These are phyloP conservation scores for Apium graveolens DNA, from an alignment of 129 eudicot species.

Conservation along the genomic window DNA sequence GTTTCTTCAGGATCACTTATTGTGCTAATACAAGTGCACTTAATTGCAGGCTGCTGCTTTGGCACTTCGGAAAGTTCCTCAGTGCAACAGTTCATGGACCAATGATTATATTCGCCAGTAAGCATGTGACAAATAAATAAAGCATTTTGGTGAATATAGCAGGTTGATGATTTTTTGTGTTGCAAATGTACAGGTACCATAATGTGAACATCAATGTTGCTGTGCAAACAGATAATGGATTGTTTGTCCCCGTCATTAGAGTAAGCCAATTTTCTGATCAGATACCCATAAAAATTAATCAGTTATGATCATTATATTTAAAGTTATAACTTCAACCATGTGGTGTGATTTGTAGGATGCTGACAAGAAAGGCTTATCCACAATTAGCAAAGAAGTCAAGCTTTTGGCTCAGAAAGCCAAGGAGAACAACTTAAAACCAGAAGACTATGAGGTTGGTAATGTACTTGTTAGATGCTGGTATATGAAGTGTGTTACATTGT, in stretches of 20 bases:
- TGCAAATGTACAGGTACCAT: slow-evolving; percentile 42
- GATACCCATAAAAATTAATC: not conserved
- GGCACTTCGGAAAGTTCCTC: slow-evolving; percentile 97
- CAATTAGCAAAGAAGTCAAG: slow-evolving; percentile 77
- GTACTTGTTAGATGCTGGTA: not conserved
- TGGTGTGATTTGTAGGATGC: slow-evolving; percentile 53
- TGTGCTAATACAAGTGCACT: slow-evolving; percentile 5
- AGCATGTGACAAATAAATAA: slow-evolving; percentile 25
- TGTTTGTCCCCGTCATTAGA: slow-evolving; percentile 81
- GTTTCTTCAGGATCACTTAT: not conserved
- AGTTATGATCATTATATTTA: not conserved
- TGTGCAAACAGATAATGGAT: slow-evolving; percentile 97
- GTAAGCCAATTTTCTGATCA: slow-evolving; percentile 28
- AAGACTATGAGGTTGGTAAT: slow-evolving; percentile 76
- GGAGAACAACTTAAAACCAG: slow-evolving; percentile 78
- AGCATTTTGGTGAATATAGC: not conserved
- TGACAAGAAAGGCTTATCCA: slow-evolving; percentile 82
- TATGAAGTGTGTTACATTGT: not conserved
- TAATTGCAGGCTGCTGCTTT: slow-evolving; percentile 89
- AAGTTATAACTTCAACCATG: not conserved
- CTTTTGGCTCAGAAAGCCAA: slow-evolving; percentile 75
- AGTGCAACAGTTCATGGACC: slow-evolving; percentile 94
- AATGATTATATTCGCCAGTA: slow-evolving; percentile 91
- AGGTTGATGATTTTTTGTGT: slow-evolving; percentile 8
- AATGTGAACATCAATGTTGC: slow-evolving; percentile 95